Percentiles rank a stretch among this genome's conserved stretches.
phyloP scores from a whole-genome alignment of 73 alveolate genomes.

The Tetrahymena borealis region DNA sequence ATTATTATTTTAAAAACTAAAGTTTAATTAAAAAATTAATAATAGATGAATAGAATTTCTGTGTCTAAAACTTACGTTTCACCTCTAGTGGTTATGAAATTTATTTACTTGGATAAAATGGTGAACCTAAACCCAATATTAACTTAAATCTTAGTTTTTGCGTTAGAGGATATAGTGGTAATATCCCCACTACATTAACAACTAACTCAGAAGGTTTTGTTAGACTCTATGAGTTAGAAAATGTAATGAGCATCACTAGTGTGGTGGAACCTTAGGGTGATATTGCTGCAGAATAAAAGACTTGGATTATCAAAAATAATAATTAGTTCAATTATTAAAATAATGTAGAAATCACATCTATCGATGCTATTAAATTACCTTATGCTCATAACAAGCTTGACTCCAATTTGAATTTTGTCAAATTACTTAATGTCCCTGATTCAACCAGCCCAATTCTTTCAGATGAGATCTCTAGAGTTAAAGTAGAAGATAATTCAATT shows the following conservation, averaged over 20 bases:
- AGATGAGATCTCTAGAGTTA: neutral
- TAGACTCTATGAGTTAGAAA: neutral
- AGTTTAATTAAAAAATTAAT: neutral
- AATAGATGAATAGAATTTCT: neutral
- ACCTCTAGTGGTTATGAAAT: constrained; percentile 18
- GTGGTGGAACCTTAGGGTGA: neutral
- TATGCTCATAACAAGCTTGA: neutral
- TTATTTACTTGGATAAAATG: constrained; percentile 17
- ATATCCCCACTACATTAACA: neutral
- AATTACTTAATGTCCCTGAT: neutral
- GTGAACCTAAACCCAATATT: constrained; percentile 9
- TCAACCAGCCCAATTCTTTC: neutral
- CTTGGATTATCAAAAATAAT: neutral
- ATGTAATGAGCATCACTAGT: neutral
- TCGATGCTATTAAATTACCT: neutral
- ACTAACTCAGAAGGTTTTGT: constrained; percentile 16
- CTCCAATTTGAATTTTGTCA: neutral
- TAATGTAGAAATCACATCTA: neutral
- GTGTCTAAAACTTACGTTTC: constrained; percentile 3
- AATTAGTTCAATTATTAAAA: neutral
- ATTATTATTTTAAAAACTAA: no score
- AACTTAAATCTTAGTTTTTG: neutral
- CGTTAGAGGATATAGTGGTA: neutral
- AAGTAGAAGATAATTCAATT: neutral
- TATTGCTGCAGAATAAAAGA: neutral